Evolutionary conservation across 352 stramenopile species (phyloP).

Genomic region (Albugo laibachii): DNA sequence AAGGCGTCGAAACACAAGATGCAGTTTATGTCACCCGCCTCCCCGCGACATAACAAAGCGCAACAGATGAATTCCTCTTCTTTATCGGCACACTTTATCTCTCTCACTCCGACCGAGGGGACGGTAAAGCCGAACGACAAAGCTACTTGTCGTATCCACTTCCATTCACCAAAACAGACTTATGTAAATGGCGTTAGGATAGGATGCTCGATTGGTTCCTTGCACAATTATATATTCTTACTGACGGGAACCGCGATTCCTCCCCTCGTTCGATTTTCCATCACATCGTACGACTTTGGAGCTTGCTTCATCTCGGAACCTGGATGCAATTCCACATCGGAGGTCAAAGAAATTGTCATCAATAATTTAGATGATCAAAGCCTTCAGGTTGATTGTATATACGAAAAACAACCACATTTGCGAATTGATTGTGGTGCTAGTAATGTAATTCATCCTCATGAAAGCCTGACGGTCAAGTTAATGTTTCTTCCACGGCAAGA

Average conservation of each 20-base stretch:
- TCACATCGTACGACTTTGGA: conserved; percentile 81
- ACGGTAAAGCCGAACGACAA: conserved; percentile 82
- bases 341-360: conserved; percentile 52
- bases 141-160: conserved; percentile 41
- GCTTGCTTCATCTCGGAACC: conserved; percentile 79
- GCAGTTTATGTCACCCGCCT: no score
- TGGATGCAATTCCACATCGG: conserved; percentile 14
- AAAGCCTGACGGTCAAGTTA: conserved; percentile 60
- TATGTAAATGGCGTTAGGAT: conserved; percentile 49
- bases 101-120: conserved; percentile 50
- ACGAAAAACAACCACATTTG: conserved; percentile 73
- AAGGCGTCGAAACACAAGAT: conserved; percentile 5
- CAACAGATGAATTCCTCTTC: conserved; percentile 4
- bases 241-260: conserved; percentile 58
- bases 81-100: conserved; percentile 7
- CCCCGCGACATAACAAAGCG: conserved; percentile 6
- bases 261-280: conserved; percentile 79
- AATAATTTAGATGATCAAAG: conserved; percentile 77
- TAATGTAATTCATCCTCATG: conserved; percentile 57
- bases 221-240: conserved; percentile 56
- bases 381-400: conserved; percentile 79
- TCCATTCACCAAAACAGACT: conserved; percentile 52
- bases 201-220: conserved; percentile 72
- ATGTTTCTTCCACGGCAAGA: conserved; percentile 76
- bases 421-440: conserved; percentile 61